These are phyloP conservation scores for Hygrophoropsis aurantiaca DNA, from an alignment of 768 basidiomycete species.

Conservation along the genomic window DNA sequence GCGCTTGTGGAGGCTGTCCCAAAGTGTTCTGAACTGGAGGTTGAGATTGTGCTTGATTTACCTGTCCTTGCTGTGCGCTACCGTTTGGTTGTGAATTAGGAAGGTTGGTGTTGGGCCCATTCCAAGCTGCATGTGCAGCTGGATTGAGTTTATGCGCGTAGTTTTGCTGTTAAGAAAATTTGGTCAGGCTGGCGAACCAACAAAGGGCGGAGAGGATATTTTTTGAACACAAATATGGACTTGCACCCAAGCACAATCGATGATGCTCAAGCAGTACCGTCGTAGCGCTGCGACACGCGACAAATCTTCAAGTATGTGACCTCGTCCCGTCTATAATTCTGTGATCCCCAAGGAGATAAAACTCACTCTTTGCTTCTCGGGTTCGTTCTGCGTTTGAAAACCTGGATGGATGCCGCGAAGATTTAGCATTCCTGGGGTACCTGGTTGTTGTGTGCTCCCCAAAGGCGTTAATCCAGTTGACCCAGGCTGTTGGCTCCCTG, in stretches of 20 bases:
- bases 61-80: conserved; percentile 18
- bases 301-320: background rate
- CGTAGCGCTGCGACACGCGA: background rate
- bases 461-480: conserved; percentile 23
- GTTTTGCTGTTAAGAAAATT: conserved; percentile 43
- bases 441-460: conserved; percentile 46
- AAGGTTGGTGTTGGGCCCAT: conserved; percentile 52
- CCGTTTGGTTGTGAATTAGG: conserved; percentile 29
- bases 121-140: conserved; percentile 64
- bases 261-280: too few relatives aligned
- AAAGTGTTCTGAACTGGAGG: conserved; percentile 17
- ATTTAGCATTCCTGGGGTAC: conserved; percentile 71
- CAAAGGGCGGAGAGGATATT: background rate
- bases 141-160: conserved; percentile 66
- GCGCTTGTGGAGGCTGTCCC: conserved; percentile 22
- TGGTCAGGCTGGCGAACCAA: background rate
- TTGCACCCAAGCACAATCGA: too few relatives aligned
- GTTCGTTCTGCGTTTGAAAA: conserved; percentile 58
- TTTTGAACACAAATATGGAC: background rate
- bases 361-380: conserved; percentile 71
- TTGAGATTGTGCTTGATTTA: conserved; percentile 16
- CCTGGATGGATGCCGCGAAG: conserved; percentile 39
- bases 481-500: conserved; percentile 20
- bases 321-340: too few relatives aligned
- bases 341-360: conserved; percentile 6